A percentile compares a stretch with the other conserved stretches of the same genome.
Evolutionary conservation across 371 early-diverging fungal genomes (phyloP).

Genomic region (Rhizomucor miehei): DNA sequence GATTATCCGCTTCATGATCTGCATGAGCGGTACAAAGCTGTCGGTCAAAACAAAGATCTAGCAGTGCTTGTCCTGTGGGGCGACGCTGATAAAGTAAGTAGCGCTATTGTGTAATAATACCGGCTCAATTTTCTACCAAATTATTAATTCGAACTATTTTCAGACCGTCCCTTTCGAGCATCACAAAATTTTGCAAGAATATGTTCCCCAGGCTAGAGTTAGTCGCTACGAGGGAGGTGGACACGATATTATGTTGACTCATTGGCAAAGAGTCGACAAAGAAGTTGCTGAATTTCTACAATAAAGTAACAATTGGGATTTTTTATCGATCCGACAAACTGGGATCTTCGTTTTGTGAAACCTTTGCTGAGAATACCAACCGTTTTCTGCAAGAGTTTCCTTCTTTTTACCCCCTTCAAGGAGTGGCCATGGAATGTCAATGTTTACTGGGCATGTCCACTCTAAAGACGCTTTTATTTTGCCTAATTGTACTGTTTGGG

Average conservation of each 20-base stretch:
- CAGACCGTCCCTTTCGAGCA: slow-evolving; percentile 38
- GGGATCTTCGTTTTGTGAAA: too few species aligned
- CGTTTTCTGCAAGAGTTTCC: too few species aligned
- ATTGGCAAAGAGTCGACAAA: neutral
- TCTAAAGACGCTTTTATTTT: too few species aligned
- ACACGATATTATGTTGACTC: slow-evolving; percentile 33
- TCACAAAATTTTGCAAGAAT: slow-evolving; percentile 10
- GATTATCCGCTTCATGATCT: slow-evolving; percentile 39
- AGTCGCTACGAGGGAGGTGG: slow-evolving; percentile 25
- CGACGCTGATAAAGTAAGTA: slow-evolving; percentile 37
- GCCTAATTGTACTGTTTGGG: too few species aligned
- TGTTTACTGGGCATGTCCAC: too few species aligned
- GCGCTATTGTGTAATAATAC: neutral
- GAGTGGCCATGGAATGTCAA: too few species aligned
- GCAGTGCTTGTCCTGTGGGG: slow-evolving; percentile 46
- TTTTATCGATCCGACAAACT: too few species aligned
- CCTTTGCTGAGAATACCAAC: too few species aligned
- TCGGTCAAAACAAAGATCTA: slow-evolving; percentile 22
- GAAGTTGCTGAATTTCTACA: slow-evolving; percentile 10
- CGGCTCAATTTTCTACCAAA: neutral
- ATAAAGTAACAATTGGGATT: too few species aligned
- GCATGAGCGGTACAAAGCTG: slow-evolving; percentile 24
- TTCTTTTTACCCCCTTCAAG: too few species aligned
- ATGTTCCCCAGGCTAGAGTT: slow-evolving; percentile 28
- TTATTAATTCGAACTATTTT: neutral